Percentiles rank a stretch among this genome's conserved stretches.
Evolutionary conservation across 306 rosid genomes (phyloP).

Genomic region (Vigna nakashimae): DNA sequence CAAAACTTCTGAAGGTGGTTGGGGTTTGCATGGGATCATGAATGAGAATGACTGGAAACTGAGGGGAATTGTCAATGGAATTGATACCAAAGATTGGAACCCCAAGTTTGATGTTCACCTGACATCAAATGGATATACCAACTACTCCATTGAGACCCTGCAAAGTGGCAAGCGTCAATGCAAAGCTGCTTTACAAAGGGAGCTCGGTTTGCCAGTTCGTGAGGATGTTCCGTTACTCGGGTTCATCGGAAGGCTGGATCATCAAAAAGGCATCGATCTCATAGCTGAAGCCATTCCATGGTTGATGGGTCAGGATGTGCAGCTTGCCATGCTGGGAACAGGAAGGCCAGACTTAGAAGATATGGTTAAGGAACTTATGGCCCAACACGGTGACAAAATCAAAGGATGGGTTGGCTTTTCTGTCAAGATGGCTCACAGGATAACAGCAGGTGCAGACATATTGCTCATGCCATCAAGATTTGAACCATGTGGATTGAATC

Average conservation of each 20-base stretch:
- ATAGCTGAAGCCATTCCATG: slow-evolving; percentile 91
- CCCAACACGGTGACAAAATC: slow-evolving; percentile 60
- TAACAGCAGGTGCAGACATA: slow-evolving; percentile 89
- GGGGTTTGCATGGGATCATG: slow-evolving; percentile 91
- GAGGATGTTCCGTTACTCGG: slow-evolving; percentile 73
- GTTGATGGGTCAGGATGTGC: slow-evolving; percentile 88
- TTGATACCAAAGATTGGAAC: slow-evolving; percentile 87
- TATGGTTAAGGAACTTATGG: slow-evolving; percentile 67
- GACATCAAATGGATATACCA: slow-evolving; percentile 83
- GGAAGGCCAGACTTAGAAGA: slow-evolving; percentile 87
- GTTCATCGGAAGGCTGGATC: slow-evolving; percentile 91
- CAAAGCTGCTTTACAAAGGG: slow-evolving; percentile 89
- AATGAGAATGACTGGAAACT: slow-evolving; percentile 89
- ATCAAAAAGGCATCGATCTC: slow-evolving; percentile 89
- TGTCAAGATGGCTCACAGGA: slow-evolving; percentile 84
- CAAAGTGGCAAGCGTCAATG: slow-evolving; percentile 78
- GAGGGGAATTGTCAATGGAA: slow-evolving; percentile 89
- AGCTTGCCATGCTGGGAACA: slow-evolving; percentile 86
- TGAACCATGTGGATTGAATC: slow-evolving; percentile 97
- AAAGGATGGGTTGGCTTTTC: slow-evolving; percentile 97
- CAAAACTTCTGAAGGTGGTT: slow-evolving; percentile 87
- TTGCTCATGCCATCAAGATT: slow-evolving; percentile 97
- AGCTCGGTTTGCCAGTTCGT: slow-evolving; percentile 82
- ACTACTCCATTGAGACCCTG: slow-evolving; percentile 81
- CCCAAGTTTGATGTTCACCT: slow-evolving; percentile 73